Evolutionary conservation across 495 filamentous ascomycete species (phyloP), one percentile per base, ranked within the genome.

Genomic region (Aspergillus avenaceus): DNA sequence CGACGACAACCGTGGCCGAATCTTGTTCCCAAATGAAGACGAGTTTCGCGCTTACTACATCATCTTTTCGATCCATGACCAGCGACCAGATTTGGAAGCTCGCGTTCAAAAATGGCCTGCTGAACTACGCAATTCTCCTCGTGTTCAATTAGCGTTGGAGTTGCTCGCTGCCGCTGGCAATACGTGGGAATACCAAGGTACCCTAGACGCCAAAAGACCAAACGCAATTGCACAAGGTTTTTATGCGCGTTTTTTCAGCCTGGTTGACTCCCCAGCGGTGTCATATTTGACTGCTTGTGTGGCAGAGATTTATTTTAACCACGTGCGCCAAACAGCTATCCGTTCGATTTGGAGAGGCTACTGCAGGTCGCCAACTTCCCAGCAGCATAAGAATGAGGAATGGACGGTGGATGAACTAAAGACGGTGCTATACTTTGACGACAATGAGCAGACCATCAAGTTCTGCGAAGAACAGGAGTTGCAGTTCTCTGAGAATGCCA

Each of bases 221-320:
- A 80, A 79, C 59, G 62, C 70, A 34, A 70, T 83, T 51, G 75
- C 84, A 2, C 81, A 86, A 45, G 78, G 82, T 3, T 84, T 84
- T 42, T 86, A 81, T 57, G 60, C 74, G 16, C 79, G 83, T 22
- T 93, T 93, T 62, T 97, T 95, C 69, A 73, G 73, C 2, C 73
- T 93, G 29, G 71, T 97, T 32, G 76, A 82, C 45, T 84, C 85
- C 8, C 77, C 77, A 2, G 67, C 75, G 43, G 81, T 91, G 2
- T 89, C 92, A 0, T 97, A 96, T 65, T 78, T 91, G 16, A 92
- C 95, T 86, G 92, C 87, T 5, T 97, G 92, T 63, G 85, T 96
- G 31, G 91, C 91, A 2, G 91, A 97, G 62, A 84, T 91, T 13
- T 88, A 91, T 55, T 97, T 97, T 69, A 87, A 84, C 44, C 72